phyloP scores from a whole-genome alignment of 257 asterid species.

The Nicotiana attenuata region DNA sequence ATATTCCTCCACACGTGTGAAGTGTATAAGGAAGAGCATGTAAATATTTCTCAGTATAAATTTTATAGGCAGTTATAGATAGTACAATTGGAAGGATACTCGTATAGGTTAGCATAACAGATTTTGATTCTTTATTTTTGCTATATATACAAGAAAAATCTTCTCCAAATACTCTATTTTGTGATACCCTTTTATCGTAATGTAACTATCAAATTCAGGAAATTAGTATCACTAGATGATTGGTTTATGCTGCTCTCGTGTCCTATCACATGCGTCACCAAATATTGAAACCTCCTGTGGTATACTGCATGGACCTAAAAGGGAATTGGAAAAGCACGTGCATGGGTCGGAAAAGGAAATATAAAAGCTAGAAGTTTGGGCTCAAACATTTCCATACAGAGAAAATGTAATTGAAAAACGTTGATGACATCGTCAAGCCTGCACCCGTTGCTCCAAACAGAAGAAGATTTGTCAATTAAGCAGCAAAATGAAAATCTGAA shows the following conservation, averaged over 20 bases:
- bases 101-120: no score
- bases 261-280: background rate
- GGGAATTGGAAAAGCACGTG: background rate
- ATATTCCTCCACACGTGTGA: no score
- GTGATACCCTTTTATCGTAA: no score
- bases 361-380: background rate
- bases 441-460: background rate
- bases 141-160: no score
- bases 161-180: no score
- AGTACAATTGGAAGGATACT: no score
- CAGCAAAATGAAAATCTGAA: background rate
- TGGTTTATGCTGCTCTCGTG: background rate
- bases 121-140: no score
- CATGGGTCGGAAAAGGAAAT: background rate
- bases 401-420: background rate
- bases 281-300: background rate
- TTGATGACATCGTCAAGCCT: conserved; percentile 2
- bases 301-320: background rate
- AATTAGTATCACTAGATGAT: background rate
- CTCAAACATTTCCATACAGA: background rate
- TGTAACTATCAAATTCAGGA: background rate
- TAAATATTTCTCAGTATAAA: no score
- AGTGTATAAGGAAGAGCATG: no score
- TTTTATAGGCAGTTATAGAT: no score
- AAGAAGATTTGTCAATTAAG: background rate